Conservation (phyloP, 805 yeast genomes). For the Komagataella kurtzmanii region DNA sequence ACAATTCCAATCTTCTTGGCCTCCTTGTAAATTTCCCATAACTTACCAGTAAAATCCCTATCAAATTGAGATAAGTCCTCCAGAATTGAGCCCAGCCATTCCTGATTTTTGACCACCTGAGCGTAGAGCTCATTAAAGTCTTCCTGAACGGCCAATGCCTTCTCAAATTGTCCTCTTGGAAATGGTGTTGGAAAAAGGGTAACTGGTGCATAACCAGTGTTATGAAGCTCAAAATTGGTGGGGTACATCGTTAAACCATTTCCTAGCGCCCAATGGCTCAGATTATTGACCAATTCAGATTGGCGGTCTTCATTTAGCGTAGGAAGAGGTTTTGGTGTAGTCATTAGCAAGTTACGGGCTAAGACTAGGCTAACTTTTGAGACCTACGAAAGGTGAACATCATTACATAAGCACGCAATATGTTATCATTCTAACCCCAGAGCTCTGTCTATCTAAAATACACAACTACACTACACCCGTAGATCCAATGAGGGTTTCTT, state of each 20-base stretch:
- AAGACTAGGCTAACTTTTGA: not conserved
- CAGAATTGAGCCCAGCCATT: constrained; percentile 52
- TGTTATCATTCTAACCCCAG: not conserved
- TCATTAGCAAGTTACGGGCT: not conserved
- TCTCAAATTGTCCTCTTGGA: constrained; percentile 50
- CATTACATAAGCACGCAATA: not conserved
- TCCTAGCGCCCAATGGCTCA: constrained; percentile 65
- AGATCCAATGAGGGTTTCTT: constrained; percentile 17
- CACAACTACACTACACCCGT: constrained; percentile 7
- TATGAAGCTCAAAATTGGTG: constrained; percentile 29
- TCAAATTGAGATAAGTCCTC: constrained; percentile 45
- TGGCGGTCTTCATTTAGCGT: constrained; percentile 4
- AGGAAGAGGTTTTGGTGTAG: constrained; percentile 4
- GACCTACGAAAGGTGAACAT: not conserved
- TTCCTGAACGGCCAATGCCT: constrained; percentile 54
- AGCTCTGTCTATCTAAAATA: not conserved
- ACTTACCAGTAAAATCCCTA: constrained; percentile 67
- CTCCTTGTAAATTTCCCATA: constrained; percentile 45
- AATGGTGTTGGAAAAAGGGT: constrained; percentile 88
- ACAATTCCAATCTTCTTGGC: constrained; percentile 34
- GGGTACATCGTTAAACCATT: constrained; percentile 82
- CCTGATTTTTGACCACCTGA: constrained; percentile 39
- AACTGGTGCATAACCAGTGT: constrained; percentile 65
- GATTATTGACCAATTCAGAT: constrained; percentile 24
- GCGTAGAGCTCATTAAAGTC: constrained; percentile 66